A percentile compares a stretch with the other conserved stretches of the same genome.
Evolutionary conservation across 2,329 filamentous ascomycete genomes (phyloP).

Genomic region (Aspergillus sojae): DNA sequence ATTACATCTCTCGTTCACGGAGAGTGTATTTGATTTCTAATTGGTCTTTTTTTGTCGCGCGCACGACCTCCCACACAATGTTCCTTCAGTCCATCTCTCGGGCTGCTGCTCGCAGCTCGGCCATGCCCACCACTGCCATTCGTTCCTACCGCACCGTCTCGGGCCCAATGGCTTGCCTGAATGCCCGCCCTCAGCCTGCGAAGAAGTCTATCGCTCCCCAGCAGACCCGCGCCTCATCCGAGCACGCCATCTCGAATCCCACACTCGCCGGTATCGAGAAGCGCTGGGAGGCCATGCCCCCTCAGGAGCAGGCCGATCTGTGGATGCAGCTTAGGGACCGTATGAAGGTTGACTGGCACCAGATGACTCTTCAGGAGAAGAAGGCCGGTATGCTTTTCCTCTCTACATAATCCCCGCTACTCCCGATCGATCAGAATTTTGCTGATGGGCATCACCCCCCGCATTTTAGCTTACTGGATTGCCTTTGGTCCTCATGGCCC

Average conservation of each 20-base stretch:
- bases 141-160: conserved; percentile 33
- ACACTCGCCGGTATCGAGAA: conserved; percentile 98
- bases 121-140: conserved; percentile 36
- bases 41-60: conserved; percentile 34
- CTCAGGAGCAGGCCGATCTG: conserved; percentile 97
- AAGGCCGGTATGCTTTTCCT: conserved; percentile 83
- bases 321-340: conserved; percentile 98
- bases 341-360: conserved; percentile 97
- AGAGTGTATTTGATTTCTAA: conserved; percentile 24
- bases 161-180: conserved; percentile 42
- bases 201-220: conserved; percentile 47
- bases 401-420: neutral
- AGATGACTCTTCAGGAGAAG: conserved; percentile 96
- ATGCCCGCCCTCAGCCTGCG: conserved; percentile 36
- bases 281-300: conserved; percentile 97
- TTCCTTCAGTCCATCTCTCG: conserved; percentile 50
- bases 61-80: conserved; percentile 45
- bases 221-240: conserved; percentile 62
- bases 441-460: conserved; percentile 25
- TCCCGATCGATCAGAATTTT: conserved; percentile 19
- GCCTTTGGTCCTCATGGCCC: conserved; percentile 96
- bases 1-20: conserved; percentile 23
- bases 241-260: conserved; percentile 96
- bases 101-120: conserved; percentile 48
- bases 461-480: conserved; percentile 87